A percentile compares a stretch with the other conserved stretches of the same genome.
Conservation (phyloP, 2,329 filamentous ascomycete genomes). For the Fusarium tuaranense region DNA sequence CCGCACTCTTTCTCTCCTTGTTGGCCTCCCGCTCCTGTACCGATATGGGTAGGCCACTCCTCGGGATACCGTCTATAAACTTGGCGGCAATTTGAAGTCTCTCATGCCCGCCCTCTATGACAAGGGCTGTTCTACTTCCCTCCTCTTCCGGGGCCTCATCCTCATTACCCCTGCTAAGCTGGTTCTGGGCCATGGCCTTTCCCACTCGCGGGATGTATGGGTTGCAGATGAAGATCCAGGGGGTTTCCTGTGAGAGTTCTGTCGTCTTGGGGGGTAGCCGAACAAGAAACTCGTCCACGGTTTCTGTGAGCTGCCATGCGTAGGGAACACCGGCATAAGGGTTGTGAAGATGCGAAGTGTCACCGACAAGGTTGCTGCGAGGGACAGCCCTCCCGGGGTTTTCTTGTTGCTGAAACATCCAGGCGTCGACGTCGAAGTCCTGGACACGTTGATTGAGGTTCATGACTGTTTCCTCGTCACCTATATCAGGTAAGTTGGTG, state of each 20-base stretch:
- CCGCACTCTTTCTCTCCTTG: conserved; percentile 61
- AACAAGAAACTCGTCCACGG: conserved; percentile 71
- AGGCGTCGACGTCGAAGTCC: conserved; percentile 62
- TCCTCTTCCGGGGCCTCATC: conserved; percentile 62
- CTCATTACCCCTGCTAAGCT: conserved; percentile 57
- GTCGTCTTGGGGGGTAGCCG: conserved; percentile 77
- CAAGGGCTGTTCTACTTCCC: conserved; percentile 58
- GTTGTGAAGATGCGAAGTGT: conserved; percentile 63
- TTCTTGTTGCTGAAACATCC: conserved; percentile 49
- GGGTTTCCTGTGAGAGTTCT: conserved; percentile 54
- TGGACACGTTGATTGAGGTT: conserved; percentile 62
- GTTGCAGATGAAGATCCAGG: conserved; percentile 82
- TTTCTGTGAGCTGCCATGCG: conserved; percentile 74
- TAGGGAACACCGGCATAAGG: conserved; percentile 65
- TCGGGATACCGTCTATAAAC: conserved; percentile 62
- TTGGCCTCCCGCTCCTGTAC: conserved; percentile 61
- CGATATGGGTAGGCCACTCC: conserved; percentile 45
- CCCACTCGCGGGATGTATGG: conserved; percentile 61
- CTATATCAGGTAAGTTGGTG: conserved; percentile 53
- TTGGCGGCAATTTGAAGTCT: conserved; percentile 58
- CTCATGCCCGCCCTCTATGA: conserved; percentile 65
- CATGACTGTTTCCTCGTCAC: conserved; percentile 62
- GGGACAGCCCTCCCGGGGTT: conserved; percentile 45
- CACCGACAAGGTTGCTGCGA: conserved; percentile 24
- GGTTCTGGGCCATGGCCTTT: conserved; percentile 49